Evolutionary conservation across 257 asterid species (phyloP).

Genomic region (Plantago elongata): DNA sequence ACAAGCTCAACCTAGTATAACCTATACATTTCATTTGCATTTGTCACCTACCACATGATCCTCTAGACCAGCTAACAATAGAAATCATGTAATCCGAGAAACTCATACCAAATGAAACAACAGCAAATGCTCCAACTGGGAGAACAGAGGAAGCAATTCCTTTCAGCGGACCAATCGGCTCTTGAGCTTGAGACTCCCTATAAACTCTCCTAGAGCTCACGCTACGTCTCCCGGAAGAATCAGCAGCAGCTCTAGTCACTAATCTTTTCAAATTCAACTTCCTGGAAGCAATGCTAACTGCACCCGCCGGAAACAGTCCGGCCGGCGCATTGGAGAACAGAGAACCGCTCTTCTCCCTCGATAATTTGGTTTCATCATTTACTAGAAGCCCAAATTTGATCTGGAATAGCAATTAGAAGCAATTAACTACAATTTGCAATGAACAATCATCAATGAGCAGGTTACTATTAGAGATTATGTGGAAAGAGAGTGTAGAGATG

Average conservation of each 20-base stretch:
- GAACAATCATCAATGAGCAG: too few relatives aligned
- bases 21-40: not conserved
- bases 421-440: too few relatives aligned
- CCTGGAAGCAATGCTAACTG: constrained; percentile 24
- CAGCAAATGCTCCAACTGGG: constrained; percentile 72
- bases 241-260: constrained; percentile 39
- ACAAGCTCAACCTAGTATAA: not conserved
- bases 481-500: too few relatives aligned
- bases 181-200: constrained; percentile 56
- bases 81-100: not conserved
- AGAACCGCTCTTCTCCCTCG: too few relatives aligned
- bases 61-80: not conserved
- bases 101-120: constrained; percentile 69
- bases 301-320: constrained; percentile 28
- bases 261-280: constrained; percentile 28
- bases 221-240: constrained; percentile 42
- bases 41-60: not conserved
- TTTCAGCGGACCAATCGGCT: constrained; percentile 41
- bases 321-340: constrained; percentile 16
- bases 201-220: constrained; percentile 55
- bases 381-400: too few relatives aligned
- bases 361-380: too few relatives aligned
- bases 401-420: too few relatives aligned
- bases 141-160: constrained; percentile 48
- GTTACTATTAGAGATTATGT: too few relatives aligned